Evolutionary conservation across 1,284 basidiomycete species (phyloP), one percentile per base, ranked within the genome.

Genomic region (Malassezia nana): DNA sequence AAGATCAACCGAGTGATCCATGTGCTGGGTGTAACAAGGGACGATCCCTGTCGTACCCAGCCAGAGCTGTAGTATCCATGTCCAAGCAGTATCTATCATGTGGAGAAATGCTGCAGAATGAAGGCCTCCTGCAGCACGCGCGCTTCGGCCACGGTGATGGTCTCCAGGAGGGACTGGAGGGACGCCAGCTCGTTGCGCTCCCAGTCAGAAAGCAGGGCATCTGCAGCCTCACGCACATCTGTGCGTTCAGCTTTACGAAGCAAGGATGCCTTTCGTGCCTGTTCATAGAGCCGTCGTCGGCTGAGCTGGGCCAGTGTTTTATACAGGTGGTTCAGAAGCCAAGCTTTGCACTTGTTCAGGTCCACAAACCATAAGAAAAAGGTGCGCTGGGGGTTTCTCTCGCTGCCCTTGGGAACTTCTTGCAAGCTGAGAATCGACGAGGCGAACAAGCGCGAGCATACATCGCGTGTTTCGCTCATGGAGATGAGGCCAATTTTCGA

Each of bases 401-500:
- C 69, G 43, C 64, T 63, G 20, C 70, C 63, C 48, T 71, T 71
- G 16, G 72, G 72, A 2, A 74, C 66, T 38, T 74, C 72, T 40
- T 74, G 72, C 35, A 74, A 46, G 2, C 64, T 61, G 2, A 74
- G 33, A 9, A 74, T 46, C 22, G 65, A 66, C 6, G 67, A 55
- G 38, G 66, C 63, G 52, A 74, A 71, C 50, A 98, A 80, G 2
- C 83, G 81, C 9, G 86, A 81, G 50, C 95, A 79, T 35, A 89
- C 76, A 33, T 85, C 83, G 45, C 92, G 83, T 45, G 88, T 85
- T 64, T 91, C 86, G 69, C 87, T 88, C 31, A 85, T 81, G 0
- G 87, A 82, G 78, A 96, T 84, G 83, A 98, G 88, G 4, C 89
- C 87, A 42, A 86, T 79, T 75, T 94, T 92, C 20, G 89, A 86